Evolutionary conservation across 2,329 filamentous ascomycete species (phyloP), one percentile per base, ranked within the genome.

Genomic region (Ophiostoma angusticollis): DNA sequence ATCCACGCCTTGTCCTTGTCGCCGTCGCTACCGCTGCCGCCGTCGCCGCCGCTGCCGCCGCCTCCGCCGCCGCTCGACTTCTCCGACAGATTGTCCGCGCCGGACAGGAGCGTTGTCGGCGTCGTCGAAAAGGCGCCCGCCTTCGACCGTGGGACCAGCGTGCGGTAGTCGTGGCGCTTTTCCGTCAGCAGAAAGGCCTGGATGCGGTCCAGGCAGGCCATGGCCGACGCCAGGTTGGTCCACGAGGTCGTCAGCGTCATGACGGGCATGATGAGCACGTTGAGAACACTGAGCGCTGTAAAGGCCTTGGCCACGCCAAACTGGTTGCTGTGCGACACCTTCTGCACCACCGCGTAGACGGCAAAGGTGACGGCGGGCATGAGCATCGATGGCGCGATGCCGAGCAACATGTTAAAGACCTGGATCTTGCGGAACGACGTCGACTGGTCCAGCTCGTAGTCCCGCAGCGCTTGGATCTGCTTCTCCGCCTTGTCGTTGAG

Each of bases 401-500:
- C 40, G 6, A 45, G 33, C 7, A 45, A 23, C 6, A 45, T 14
- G 3, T 30, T 40, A 6, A 14, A 23, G 21, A 42, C 34, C 17
- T 45, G 43, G 7, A 38, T 42, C 25, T 45, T 42, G 1, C 43
- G 43, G 18, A 40, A 42, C 1, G 39, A 14, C 1, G 37, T 45
- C 3, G 43, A 45, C 27, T 31, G 30, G 5, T 42, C 33, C 25
- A 45, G 35, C 27, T 45, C 43, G 14, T 42, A 42, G 34, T 42
- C 37, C 7, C 43, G 30, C 7, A 45, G 35, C 9, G 11, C 35
- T 12, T 43, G 40, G 24, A 45, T 43, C 29, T 43, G 40, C 6
- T 25, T n/a, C 35, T 45, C 53, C 54, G 47, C 64, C 4, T 58
- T 57, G 11, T 60, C 52, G 24, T 58, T 62, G 8, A 72, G 48